Percentiles rank a stretch among this genome's conserved stretches.
Evolutionary conservation across 495 filamentous ascomycete genomes (phyloP).

Genomic region (Penicillium lagena): DNA sequence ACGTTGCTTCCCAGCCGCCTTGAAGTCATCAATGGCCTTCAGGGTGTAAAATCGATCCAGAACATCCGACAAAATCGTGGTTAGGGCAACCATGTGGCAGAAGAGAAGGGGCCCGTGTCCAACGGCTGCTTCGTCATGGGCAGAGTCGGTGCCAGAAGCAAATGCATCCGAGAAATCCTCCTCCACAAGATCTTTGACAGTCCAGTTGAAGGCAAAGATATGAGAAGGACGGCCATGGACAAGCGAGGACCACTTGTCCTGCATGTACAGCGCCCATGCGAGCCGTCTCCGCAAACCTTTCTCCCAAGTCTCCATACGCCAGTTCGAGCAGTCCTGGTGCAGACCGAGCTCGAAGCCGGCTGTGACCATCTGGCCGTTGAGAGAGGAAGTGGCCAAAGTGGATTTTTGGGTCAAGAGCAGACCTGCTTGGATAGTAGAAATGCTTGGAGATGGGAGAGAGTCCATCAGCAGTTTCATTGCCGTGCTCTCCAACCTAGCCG

Average conservation of each 20-base stretch:
- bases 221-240: conserved; percentile 51
- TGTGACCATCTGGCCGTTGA: conserved; percentile 69
- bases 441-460: conserved; percentile 75
- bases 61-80: conserved; percentile 55
- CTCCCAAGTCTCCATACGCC: conserved; percentile 49
- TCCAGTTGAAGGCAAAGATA: conserved; percentile 51
- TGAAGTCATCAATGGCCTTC: conserved; percentile 46
- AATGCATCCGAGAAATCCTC: conserved; percentile 43
- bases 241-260: conserved; percentile 55
- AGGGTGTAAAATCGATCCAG: conserved; percentile 57
- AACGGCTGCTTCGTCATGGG: conserved; percentile 31
- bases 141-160: conserved; percentile 21
- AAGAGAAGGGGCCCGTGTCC: conserved; percentile 47
- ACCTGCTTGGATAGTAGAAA: conserved; percentile 92
- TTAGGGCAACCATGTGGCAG: conserved; percentile 52
- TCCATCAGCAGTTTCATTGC: conserved; percentile 66
- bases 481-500: conserved; percentile 67
- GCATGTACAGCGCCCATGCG: conserved; percentile 54
- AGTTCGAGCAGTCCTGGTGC: conserved; percentile 50
- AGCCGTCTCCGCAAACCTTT: conserved; percentile 51
- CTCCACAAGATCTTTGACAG: conserved; percentile 46
- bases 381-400: conserved; percentile 75
- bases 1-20: conserved; percentile 40
- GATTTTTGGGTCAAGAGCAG: conserved; percentile 84
- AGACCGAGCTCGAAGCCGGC: conserved; percentile 51